Conservation (phyloP, 1,139 yeast species). For the Chernovozyma sophiae-reginae region DNA sequence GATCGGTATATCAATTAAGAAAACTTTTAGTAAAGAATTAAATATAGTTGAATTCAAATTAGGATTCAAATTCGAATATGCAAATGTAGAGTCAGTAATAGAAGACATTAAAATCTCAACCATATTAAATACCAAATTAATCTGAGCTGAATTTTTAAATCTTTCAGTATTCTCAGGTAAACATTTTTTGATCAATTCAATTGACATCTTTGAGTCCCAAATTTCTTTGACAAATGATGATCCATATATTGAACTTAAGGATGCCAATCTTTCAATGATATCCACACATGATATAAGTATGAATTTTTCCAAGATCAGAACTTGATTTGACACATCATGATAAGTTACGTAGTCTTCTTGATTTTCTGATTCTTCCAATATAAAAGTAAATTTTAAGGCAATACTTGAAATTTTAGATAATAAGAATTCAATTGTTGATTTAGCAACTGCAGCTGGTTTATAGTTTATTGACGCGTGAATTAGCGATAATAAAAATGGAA, state of each 20-base stretch:
- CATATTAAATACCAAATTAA: constrained; percentile 32
- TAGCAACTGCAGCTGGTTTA: constrained; percentile 52
- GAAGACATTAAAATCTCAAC: constrained; percentile 43
- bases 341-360: constrained; percentile 32
- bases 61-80: constrained; percentile 3
- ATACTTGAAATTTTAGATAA: constrained; percentile 17
- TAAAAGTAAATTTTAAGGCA: constrained; percentile 17
- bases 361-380: constrained; percentile 24
- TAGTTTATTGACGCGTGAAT: constrained; percentile 51
- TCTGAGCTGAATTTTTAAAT: constrained; percentile 33
- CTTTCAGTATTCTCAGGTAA: constrained; percentile 41
- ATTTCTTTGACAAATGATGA: constrained; percentile 15
- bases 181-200: constrained; percentile 22
- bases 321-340: constrained; percentile 37
- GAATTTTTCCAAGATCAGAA: constrained; percentile 45
- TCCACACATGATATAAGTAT: constrained; percentile 51
- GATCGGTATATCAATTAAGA: constrained; percentile 37
- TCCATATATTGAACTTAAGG: constrained; percentile 23
- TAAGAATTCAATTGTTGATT: constrained; percentile 21
- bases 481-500: constrained; percentile 54
- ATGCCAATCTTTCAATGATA: constrained; percentile 41
- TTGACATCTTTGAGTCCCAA: constrained; percentile 22
- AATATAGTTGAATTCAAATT: constrained; percentile 18
- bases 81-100: constrained; percentile 27
- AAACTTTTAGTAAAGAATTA: constrained; percentile 36